phyloP scores from a whole-genome alignment of 768 basidiomycete species.

The Dendrothele bispora region DNA sequence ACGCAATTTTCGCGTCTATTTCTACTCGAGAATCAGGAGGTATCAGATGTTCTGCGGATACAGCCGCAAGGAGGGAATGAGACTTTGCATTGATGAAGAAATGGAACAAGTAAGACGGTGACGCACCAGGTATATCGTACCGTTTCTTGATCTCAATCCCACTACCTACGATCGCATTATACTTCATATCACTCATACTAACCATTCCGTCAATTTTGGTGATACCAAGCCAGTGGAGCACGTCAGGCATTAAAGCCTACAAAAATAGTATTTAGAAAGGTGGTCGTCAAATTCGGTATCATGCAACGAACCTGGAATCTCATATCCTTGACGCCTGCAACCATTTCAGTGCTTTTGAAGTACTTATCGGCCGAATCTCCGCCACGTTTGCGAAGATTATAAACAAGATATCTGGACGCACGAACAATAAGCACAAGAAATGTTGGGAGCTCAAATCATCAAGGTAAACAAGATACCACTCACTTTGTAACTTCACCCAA shows the following conservation, averaged over 20 bases:
- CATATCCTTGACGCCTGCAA: constrained; percentile 95
- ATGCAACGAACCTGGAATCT: constrained; percentile 54
- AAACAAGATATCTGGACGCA: constrained; percentile 84
- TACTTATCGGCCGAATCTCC: constrained; percentile 92
- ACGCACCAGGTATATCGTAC: constrained; percentile 83
- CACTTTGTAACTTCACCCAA: constrained; percentile 92
- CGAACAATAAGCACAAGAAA: background rate
- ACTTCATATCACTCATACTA: constrained; percentile 95
- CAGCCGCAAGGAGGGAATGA: no score
- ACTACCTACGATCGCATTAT: constrained; percentile 87
- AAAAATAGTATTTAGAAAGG: constrained; percentile 94
- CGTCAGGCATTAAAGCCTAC: constrained; percentile 92
- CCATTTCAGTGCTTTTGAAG: constrained; percentile 89
- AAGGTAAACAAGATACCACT: constrained; percentile 18
- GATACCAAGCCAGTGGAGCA: constrained; percentile 95
- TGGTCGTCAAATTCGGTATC: constrained; percentile 87
- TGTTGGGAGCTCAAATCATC: background rate
- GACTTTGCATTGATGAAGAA: background rate
- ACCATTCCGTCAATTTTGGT: constrained; percentile 88
- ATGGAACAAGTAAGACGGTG: background rate
- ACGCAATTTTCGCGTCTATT: constrained; percentile 94
- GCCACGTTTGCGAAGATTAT: constrained; percentile 93
- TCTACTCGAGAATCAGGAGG: constrained; percentile 90
- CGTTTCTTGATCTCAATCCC: constrained; percentile 81
- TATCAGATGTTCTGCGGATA: constrained; percentile 73